phyloP scores from a whole-genome alignment of 495 filamentous ascomycete genomes.

The Sordaria brevicollis region DNA sequence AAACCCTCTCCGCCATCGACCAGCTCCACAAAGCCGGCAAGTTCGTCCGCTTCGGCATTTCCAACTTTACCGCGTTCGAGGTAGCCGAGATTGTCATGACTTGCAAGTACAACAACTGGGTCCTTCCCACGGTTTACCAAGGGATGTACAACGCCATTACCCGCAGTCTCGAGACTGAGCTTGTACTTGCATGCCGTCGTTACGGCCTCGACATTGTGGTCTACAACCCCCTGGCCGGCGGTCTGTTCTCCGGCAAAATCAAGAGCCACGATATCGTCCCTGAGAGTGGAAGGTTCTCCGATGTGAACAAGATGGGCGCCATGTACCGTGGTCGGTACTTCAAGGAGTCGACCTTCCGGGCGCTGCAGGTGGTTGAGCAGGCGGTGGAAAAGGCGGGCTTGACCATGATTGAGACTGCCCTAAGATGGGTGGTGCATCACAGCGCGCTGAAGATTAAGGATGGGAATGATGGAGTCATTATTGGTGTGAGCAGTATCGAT shows the following conservation, averaged over 20 bases:
- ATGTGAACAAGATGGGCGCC: slow-evolving; percentile 36
- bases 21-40: slow-evolving; percentile 80
- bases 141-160: slow-evolving; percentile 65
- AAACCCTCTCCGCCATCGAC: slow-evolving; percentile 68
- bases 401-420: slow-evolving; percentile 70
- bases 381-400: slow-evolving; percentile 65
- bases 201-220: slow-evolving; percentile 81
- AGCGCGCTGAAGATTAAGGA: slow-evolving; percentile 63
- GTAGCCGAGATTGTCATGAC: slow-evolving; percentile 80
- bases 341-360: slow-evolving; percentile 65
- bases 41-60: slow-evolving; percentile 71
- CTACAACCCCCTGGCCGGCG: slow-evolving; percentile 86
- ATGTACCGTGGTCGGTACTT: slow-evolving; percentile 77
- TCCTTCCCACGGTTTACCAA: slow-evolving; percentile 56
- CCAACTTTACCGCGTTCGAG: slow-evolving; percentile 82
- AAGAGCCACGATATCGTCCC: slow-evolving; percentile 56
- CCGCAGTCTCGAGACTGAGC: slow-evolving; percentile 68
- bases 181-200: slow-evolving; percentile 68
- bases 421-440: slow-evolving; percentile 75
- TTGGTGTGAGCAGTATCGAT: slow-evolving; percentile 64
- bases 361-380: slow-evolving; percentile 61
- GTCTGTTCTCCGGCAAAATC: slow-evolving; percentile 78
- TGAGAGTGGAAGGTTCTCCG: slow-evolving; percentile 58
- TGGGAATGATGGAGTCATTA: slow-evolving; percentile 71
- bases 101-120: slow-evolving; percentile 71